phyloP scores from a whole-genome alignment of 345 rosid genomes.

The Salix udensis region DNA sequence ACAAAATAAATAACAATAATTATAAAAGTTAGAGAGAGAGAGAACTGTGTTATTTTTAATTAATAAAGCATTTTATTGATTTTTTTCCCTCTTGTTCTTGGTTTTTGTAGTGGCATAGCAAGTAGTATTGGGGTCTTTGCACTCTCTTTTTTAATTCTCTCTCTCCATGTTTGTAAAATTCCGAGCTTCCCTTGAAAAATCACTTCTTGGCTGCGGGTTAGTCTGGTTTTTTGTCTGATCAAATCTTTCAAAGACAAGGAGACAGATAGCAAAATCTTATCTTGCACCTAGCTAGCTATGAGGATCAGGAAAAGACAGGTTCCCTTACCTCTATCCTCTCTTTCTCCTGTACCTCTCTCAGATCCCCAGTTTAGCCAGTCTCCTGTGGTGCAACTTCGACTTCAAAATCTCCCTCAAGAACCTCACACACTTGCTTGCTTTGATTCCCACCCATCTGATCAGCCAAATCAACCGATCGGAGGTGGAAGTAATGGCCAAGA shows the following conservation, averaged over 20 bases:
- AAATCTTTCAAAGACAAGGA: not conserved
- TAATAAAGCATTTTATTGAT: not conserved
- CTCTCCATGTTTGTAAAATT: not conserved
- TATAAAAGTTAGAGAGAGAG: slow-evolving; percentile 37
- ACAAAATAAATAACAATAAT: slow-evolving; percentile 32
- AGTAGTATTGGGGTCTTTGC: slow-evolving; percentile 14
- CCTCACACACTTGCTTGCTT: not conserved
- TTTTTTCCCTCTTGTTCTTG: not conserved
- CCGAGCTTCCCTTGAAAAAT: not conserved
- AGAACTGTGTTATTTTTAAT: not conserved
- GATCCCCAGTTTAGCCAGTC: slow-evolving; percentile 59
- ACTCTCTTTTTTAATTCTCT: not conserved
- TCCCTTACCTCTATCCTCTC: slow-evolving; percentile 70
- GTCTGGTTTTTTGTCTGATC: not conserved
- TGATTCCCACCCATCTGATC: slow-evolving; percentile 32
- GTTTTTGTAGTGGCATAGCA: slow-evolving; percentile 11
- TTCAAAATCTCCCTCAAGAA: slow-evolving; percentile 6
- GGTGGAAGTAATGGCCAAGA: slow-evolving; percentile 9
- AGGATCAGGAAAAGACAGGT: slow-evolving; percentile 89
- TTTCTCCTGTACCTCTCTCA: slow-evolving; percentile 72
- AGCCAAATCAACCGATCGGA: slow-evolving; percentile 41
- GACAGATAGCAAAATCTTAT: not conserved
- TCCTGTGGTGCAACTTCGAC: slow-evolving; percentile 54
- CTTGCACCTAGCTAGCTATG: slow-evolving; percentile 39
- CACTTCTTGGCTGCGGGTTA: not conserved